Evolutionary conservation across 805 yeast genomes (phyloP).

Genomic region (Tetrapisispora namnaoensis): DNA sequence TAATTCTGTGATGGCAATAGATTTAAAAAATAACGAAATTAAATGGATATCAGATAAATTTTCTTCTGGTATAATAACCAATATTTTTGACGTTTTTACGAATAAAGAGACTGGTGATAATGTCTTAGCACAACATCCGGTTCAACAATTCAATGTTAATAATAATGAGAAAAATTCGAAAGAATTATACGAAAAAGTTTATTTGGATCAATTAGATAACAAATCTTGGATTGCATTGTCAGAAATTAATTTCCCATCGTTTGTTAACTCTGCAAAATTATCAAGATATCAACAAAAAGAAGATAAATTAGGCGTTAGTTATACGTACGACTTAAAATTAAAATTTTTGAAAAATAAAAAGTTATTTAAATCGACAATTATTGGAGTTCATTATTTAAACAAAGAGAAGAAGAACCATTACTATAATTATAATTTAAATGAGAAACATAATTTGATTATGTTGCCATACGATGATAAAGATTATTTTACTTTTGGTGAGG

Average conservation of each 20-base stretch:
- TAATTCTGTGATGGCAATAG: conserved; percentile 65
- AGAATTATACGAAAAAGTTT: conserved; percentile 34
- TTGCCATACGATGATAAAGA: conserved; percentile 3
- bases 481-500: neutral
- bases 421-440: conserved; percentile 3
- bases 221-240: conserved; percentile 86
- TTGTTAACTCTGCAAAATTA: conserved; percentile 70
- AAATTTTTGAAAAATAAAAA: conserved; percentile 28
- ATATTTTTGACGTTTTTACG: conserved; percentile 64
- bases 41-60: conserved; percentile 64
- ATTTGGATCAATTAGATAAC: conserved; percentile 51
- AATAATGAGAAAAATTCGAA: conserved; percentile 9
- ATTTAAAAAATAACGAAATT: conserved; percentile 56
- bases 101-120: conserved; percentile 29
- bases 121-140: conserved; percentile 62
- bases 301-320: neutral
- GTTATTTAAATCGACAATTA: conserved; percentile 34
- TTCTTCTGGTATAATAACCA: conserved; percentile 57
- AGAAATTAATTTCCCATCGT: conserved; percentile 62
- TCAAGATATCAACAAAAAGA: conserved; percentile 40
- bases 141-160: conserved; percentile 21
- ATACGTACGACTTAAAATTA: conserved; percentile 1
- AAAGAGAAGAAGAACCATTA: conserved; percentile 3
- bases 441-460: conserved; percentile 1
- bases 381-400: conserved; percentile 39